These are phyloP conservation scores for Colletotrichum spinosum DNA, from an alignment of 2,329 filamentous ascomycete genomes.

Conservation along the genomic window DNA sequence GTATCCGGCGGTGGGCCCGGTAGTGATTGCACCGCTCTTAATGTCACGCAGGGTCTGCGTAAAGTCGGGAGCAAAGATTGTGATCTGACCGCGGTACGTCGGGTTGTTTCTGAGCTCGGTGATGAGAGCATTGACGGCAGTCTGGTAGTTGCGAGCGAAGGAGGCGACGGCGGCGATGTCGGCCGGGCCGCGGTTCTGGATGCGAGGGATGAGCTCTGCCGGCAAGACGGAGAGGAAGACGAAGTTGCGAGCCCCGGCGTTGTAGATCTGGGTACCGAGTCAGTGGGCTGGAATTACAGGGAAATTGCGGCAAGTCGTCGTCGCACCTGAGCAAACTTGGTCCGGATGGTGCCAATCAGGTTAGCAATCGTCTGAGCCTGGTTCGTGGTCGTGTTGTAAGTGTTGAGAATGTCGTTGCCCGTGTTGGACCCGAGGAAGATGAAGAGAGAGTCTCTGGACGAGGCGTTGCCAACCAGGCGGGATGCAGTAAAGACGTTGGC, in stretches of 20 bases:
- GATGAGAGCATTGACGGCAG: conserved; percentile 4
- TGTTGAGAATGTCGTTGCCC: conserved; percentile 20
- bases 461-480: neutral
- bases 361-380: conserved; percentile 16
- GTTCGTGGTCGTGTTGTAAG: conserved; percentile 24
- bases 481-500: neutral
- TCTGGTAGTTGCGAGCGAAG: conserved; percentile 18
- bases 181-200: conserved; percentile 6
- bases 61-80: conserved; percentile 20
- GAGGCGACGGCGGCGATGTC: conserved; percentile 14
- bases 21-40: conserved; percentile 14
- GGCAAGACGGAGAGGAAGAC: conserved; percentile 18
- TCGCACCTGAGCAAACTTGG: conserved; percentile 19
- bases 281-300: too few relatives aligned
- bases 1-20: conserved; percentile 7
- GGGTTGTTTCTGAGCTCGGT: conserved; percentile 15
- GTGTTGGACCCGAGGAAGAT: conserved; percentile 25
- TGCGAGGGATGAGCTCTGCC: conserved; percentile 13
- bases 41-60: conserved; percentile 20
- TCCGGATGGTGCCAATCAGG: conserved; percentile 7
- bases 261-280: conserved; percentile 2
- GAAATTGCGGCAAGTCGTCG: neutral
- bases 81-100: conserved; percentile 15
- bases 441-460: conserved; percentile 13
- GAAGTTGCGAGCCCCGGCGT: conserved; percentile 20